Evolutionary conservation across 352 stramenopile genomes (phyloP), one percentile per base, ranked within the genome.

Genomic region (Phytophthora colocasiae): DNA sequence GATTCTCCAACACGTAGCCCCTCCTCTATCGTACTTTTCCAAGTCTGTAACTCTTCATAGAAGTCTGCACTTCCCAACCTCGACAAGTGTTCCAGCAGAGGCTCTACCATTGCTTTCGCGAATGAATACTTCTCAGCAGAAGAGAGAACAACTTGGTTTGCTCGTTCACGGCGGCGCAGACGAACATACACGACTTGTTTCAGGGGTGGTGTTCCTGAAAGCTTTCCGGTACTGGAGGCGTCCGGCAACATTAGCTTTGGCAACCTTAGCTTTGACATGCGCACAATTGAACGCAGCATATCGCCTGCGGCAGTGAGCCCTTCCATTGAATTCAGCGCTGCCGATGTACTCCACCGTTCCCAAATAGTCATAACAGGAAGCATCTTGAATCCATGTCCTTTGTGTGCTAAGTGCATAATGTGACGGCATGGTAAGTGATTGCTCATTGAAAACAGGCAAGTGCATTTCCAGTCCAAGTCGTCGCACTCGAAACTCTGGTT

Each of bases 101-200:
- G 44, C 12, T 68, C 44, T 1, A 68, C 0, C 45, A 62, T 58
- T 5, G 51, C 26, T 10, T 68, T 67, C 24, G 50, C 43, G 12
- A 56, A 61, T 1, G 22, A 44, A 32, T 62, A 62, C 2, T 58
- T 68, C 10, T 62, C 60, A 0, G 24, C 34, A 22, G 44, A 68
- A 34, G 51, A 58, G 10, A 58, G 29, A 2, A 68, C 51, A 22
- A 63, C 45, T 12, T 58, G 11, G 29, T 54, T 59, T 11, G 58
- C 39, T 17, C 58, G 48, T 14, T 66, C 58, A 4, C 58, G 44
- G 7, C 48, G 39, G 8, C 22, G 41, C 8, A 66, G 58, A 43
- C 32, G 48, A 34, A 66, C 34, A 36, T 47, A 61, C 2, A 57
- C 59, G 9, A 67, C 26, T 17, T 62, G 41, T 22, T 57, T 67